Evolutionary conservation across 108 stramenopile genomes (phyloP), one percentile per base, ranked within the genome.

Genomic region (Epithemia pelagica): DNA sequence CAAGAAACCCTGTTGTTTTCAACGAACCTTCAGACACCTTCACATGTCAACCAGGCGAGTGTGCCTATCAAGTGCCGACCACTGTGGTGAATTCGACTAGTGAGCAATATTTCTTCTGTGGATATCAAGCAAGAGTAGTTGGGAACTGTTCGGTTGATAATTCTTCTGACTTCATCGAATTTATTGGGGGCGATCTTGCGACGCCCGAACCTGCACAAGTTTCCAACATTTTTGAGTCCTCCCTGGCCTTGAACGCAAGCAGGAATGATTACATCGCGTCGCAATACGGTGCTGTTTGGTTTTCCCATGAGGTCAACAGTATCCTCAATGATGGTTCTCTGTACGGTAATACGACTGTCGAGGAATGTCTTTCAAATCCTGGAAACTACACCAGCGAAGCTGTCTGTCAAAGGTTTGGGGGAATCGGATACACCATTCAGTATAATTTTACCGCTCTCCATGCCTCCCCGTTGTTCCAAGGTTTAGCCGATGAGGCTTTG

Each of bases 1-100:
- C 76, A 53, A 54, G 72, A 23, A 96, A 94, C 61, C 90, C 88
- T 2, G 82, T 96, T 54, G 82, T 82, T 10, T 81, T 83, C 52
- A 89, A 90, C 57, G 62, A 62, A 52, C 61, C 68, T 0, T 67
- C 67, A 28, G 30, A 51, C 10, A 32, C 37, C 7, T 92, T 80
- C 61, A 28, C 66, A 20, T 92, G 91, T 61, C 76, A 85, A 28
- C 82, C 86, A 22, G 91, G 86, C 23, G 67, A 46, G 30, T 92
- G 91, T 66, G 60, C 72, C 24, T 79, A 84, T 32, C 54, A 58
- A 10, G 22, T 32, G 52, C 61, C 52, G 5, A 64, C 61, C 15
- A 58, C 74, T 46, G 19, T 19, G 0, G 15, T 74, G 1, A 37
- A 64, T 21, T 64, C 63, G 2, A 85, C 83, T 18, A 54, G 66